Percentiles rank a stretch among this genome's conserved stretches.
Evolutionary conservation across 768 basidiomycete genomes (phyloP).

Genomic region (Roridomyces roridus): DNA sequence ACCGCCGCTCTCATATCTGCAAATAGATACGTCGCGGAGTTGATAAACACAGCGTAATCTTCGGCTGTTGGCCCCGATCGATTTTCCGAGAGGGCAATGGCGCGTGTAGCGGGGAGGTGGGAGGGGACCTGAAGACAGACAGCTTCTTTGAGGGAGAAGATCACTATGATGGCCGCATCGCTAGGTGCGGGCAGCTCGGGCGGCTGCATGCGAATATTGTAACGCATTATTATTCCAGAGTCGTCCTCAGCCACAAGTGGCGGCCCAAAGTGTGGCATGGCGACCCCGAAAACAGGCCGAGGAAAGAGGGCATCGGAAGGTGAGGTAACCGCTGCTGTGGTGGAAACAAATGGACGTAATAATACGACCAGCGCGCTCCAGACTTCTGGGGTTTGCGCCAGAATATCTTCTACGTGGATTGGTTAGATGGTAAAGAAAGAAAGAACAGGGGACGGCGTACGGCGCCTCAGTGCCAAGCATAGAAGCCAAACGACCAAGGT

Average conservation of each 20-base stretch:
- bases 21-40: slow-evolving; percentile 54
- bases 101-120: slow-evolving; percentile 57
- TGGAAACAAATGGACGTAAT: slow-evolving; percentile 46
- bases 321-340: slow-evolving; percentile 30
- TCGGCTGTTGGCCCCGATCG: slow-evolving; percentile 59
- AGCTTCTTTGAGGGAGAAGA: slow-evolving; percentile 57
- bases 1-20: slow-evolving; percentile 41
- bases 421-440: slow-evolving; percentile 26
- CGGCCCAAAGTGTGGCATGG: slow-evolving; percentile 5
- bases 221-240: slow-evolving; percentile 7
- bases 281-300: too few relatives aligned
- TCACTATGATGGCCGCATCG: slow-evolving; percentile 56
- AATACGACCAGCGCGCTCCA: slow-evolving; percentile 48
- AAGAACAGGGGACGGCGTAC: slow-evolving; percentile 34
- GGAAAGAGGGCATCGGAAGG: slow-evolving; percentile 23
- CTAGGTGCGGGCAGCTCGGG: slow-evolving; percentile 30
- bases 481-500: slow-evolving; percentile 47
- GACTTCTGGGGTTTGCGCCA: slow-evolving; percentile 40
- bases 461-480: slow-evolving; percentile 43
- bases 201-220: slow-evolving; percentile 6
- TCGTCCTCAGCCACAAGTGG: neutral
- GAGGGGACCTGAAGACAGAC: slow-evolving; percentile 49
- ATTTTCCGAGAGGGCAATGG: slow-evolving; percentile 48
- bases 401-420: slow-evolving; percentile 40
- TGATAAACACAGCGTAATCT: slow-evolving; percentile 51